Base-by-base conservation (phyloP, 768 basidiomycete genomes). In the Sporobolomyces roseus region DNA sequence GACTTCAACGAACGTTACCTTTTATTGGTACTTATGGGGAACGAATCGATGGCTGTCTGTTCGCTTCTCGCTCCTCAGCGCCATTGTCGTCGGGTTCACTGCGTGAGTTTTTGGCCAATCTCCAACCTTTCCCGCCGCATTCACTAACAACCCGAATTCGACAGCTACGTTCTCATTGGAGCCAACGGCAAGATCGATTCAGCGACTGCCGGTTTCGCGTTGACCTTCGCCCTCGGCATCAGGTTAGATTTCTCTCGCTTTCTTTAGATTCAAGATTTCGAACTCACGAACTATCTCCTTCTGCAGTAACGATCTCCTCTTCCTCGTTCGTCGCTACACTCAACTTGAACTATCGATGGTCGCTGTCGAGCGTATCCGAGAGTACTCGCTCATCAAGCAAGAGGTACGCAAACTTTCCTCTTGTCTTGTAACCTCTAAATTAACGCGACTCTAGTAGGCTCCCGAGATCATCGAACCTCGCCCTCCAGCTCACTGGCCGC, bases 351-450 rank as follows among this genome's bases (percentile, higher is more conserved):
- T 77, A 5, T 64, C 72, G 0, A 74, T 78, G 75, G 77, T 78
- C 27, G 75, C 65, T 10, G 73, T 78, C 48, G 77, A 78, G 63
- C 70, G 77, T 7, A 60, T 77, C 49, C 75, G 75, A 54, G 75
- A 76, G 63, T 77, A 70, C 62, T 55, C 59, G 4, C 72, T 72
- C 48, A 55, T 75, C 45, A 59, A 69, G 55, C 72, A 68, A 27
- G 72, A 73, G 32, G 68, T 65, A n/a, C 25, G 52, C n/a, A 19
- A 23, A 21, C 46, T 54, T 3, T 19, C 25, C 61, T 13, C 29
- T 23, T 1, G 51, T 55, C 41, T 32, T 35, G 38, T 41, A 9
- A 41, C 9, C 38, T 41, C 19, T 23, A 32, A 9, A 25, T 21
- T 27, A 36, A 21, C 41, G 4, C 13, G 29, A 27, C 30, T 4